Conservation (phyloP, 2,329 filamentous ascomycete species). For the Fusarium devonianum region DNA sequence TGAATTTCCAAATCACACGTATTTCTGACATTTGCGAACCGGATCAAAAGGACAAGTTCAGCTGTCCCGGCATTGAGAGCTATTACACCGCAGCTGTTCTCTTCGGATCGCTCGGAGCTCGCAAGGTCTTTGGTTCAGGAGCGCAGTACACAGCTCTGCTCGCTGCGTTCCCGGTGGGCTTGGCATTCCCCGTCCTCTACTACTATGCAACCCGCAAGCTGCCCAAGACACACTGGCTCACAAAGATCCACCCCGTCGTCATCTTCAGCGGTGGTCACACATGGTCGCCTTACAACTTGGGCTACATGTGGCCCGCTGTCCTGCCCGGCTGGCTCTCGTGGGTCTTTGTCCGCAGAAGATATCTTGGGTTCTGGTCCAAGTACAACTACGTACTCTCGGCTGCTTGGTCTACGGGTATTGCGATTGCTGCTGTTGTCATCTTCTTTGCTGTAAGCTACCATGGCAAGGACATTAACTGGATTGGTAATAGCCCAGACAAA, state of each 20-base stretch:
- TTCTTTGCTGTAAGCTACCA: constrained; percentile 57
- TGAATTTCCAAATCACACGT: constrained; percentile 48
- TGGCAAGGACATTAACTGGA: constrained; percentile 51
- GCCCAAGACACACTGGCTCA: constrained; percentile 45
- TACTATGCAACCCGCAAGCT: constrained; percentile 47
- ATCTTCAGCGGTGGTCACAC: constrained; percentile 51
- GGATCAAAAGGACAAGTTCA: constrained; percentile 47
- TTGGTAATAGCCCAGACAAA: constrained; percentile 49
- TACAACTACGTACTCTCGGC: constrained; percentile 58
- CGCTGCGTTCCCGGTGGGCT: constrained; percentile 51
- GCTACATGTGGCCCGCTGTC: constrained; percentile 56
- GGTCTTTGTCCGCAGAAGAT: constrained; percentile 54
- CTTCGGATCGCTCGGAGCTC: constrained; percentile 51
- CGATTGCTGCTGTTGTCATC: constrained; percentile 56
- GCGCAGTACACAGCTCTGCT: constrained; percentile 48
- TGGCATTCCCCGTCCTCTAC: constrained; percentile 47
- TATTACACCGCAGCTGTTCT: constrained; percentile 52
- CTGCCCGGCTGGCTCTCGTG: constrained; percentile 57
- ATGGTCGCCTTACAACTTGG: constrained; percentile 56
- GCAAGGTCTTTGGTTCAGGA: constrained; percentile 46
- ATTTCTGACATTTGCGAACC: constrained; percentile 49
- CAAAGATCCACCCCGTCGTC: constrained; percentile 55
- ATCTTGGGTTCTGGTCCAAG: constrained; percentile 58
- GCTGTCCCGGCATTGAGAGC: constrained; percentile 49
- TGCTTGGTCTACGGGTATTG: constrained; percentile 54